These are phyloP conservation scores for Lepidium campestre DNA, from an alignment of 441 rosid species.

Conservation along the genomic window DNA sequence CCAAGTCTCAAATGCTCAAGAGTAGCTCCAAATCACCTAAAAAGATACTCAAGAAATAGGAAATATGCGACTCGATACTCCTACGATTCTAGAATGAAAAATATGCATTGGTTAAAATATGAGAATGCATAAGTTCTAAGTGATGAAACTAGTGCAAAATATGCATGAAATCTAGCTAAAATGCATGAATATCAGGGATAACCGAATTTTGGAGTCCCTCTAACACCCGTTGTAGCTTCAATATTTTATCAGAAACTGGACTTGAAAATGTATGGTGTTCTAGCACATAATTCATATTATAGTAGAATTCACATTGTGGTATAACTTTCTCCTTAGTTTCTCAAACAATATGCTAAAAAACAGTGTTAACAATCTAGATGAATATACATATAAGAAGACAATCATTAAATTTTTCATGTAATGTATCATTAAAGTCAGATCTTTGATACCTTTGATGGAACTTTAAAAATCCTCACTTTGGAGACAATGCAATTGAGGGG, in stretches of 20 bases:
- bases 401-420: not conserved
- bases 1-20: too few relatives aligned
- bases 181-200: too few relatives aligned
- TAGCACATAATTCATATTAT: slow-evolving; percentile 17
- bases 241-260: not conserved
- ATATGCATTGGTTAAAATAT: too few relatives aligned
- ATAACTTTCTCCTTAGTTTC: slow-evolving; percentile 6
- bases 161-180: too few relatives aligned
- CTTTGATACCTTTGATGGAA: slow-evolving; percentile 21
- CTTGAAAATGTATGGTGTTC: slow-evolving; percentile 14
- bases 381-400: not conserved
- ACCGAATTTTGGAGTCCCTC: too few relatives aligned
- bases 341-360: not conserved
- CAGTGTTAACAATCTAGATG: not conserved
- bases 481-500: slow-evolving; percentile 15
- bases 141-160: too few relatives aligned
- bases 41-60: too few relatives aligned
- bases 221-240: too few relatives aligned
- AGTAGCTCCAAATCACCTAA: too few relatives aligned
- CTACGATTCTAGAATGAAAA: too few relatives aligned
- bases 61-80: too few relatives aligned
- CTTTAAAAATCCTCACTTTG: slow-evolving; percentile 14
- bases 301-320: slow-evolving; percentile 25
- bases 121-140: too few relatives aligned
- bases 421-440: not conserved